Percentiles rank a stretch among this genome's conserved stretches.
phyloP scores from a whole-genome alignment of 208 protist species.

The Leishmania gerbilli region DNA sequence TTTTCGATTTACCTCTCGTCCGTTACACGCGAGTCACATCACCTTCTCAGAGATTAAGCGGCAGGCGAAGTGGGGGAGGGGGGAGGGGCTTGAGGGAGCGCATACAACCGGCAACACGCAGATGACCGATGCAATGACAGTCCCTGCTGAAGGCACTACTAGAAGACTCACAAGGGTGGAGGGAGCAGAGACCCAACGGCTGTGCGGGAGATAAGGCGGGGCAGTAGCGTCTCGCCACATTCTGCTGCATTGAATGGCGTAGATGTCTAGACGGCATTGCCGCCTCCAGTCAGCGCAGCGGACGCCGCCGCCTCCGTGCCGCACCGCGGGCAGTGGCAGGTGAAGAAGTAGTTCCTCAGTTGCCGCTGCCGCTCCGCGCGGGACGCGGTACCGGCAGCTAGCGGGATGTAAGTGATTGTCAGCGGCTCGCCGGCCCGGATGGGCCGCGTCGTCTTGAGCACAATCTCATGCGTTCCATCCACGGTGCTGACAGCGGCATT shows the following conservation, averaged over 20 bases:
- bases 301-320: conserved; percentile 13
- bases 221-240: neutral
- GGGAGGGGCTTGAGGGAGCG: neutral
- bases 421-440: conserved; percentile 58
- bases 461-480: conserved; percentile 68
- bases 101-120: neutral
- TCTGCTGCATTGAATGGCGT: neutral
- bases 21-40: neutral
- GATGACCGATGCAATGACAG: neutral
- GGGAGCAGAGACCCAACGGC: neutral
- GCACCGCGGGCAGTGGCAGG: conserved; percentile 64
- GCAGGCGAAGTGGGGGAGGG: neutral
- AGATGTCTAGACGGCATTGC: neutral
- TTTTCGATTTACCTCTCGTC: neutral
- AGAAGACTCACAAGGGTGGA: neutral
- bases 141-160: neutral
- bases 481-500: conserved; percentile 50
- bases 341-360: conserved; percentile 78
- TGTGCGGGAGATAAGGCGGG: neutral
- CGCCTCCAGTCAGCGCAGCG: neutral
- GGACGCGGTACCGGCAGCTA: conserved; percentile 33
- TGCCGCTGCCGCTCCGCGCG: conserved; percentile 36
- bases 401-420: conserved; percentile 81
- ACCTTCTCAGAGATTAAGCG: neutral
- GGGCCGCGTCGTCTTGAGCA: conserved; percentile 47